Evolutionary conservation across 2,329 filamentous ascomycete genomes (phyloP), one percentile per base, ranked within the genome.

Genomic region (Aspergillus brunneoviolaceus): DNA sequence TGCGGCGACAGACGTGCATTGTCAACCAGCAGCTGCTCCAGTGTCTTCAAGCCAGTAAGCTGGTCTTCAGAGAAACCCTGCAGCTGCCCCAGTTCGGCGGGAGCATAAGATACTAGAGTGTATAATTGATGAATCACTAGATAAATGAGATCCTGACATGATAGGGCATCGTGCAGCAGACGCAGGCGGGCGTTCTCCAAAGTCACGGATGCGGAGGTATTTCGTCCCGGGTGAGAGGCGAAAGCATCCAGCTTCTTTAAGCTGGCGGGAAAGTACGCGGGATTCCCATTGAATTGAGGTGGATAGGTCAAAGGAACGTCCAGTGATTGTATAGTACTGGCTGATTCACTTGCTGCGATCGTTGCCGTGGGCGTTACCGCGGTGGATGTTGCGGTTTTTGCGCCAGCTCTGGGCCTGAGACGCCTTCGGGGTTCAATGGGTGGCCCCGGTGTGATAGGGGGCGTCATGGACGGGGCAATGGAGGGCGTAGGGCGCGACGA

Each of bases 101-200:
- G 75, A 19, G 77, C 70, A 3, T 75, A 59, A 3, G 80, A 81
- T 81, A 83, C 85, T 21, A 83, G 68, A 68, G 87, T 89, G 70
- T 85, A 87, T 2, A 89, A 60, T 68, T 90, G 88, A 69, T 90
- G 88, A 12, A 90, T 70, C 5, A 82, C 78, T 53, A 92, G 66
- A 69, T 88, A 92, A 68, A 89, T 85, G 51, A 78, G 63, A 70
- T 93, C 90, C 4, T 80, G 72, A 0, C 70, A 66, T 1, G 63
- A 49, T 63, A 86, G 88, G 1, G 89, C 89, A 25, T 84, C 77
- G 27, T 64, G 68, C 12, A 92, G 75, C 7, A 89, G 78, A n/a
- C 71, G 64, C 35, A 86, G 77, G 31, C 89, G 81, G 16, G 71
- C 68, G 10, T 25, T 76, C 76, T 49, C 70, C 67, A 74, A 58